Evolutionary conservation across 1,284 basidiomycete genomes (phyloP), one percentile per base, ranked within the genome.

Genomic region (Cerrena zonata): DNA sequence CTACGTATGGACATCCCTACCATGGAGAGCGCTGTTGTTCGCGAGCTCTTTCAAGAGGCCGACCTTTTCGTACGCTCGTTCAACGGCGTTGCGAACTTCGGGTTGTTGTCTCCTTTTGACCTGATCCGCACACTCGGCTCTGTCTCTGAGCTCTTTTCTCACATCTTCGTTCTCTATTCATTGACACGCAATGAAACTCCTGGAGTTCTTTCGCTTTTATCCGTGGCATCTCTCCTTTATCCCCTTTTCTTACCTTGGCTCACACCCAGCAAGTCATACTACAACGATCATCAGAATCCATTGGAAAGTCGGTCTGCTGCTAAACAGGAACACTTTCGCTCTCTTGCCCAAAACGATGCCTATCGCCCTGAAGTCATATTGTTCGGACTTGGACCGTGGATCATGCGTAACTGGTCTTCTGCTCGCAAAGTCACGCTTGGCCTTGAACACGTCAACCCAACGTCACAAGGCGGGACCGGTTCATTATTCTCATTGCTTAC

Each of bases 371-470:
- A 93, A 65, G 76, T 91, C 18, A 74, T 84, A 36, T 71, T 92
- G 4, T 93, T 91, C 62, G 87, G 87, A 4, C 74, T 92, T 10
- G 83, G 82, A 18, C 83, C 86, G 27, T 92, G 89, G 89, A 83
- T 91, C 51, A 68, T 92, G 51, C 73, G 78, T 49, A 79, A 79
- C 2, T 92, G 89, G 89, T 76, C 82, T 2, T 72, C 64, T 30
- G 80, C 85, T 4, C 69, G 84, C 58, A 79, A 73, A 60, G 66
- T 77, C 26, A 75, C 82, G 44, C 69, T 84, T 38, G 74, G 77
- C 11, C 73, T 80, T 25, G 82, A 82, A 56, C 72, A 72, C 50
- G n/a, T n/a, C n/a, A n/a, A n/a, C 68, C 66, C 18, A 56, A 56
- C 15, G 37, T 47, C 7, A 44, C 56, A 56, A 15, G 37, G 41